Conservation (phyloP, 2,329 filamentous ascomycete species). For the Drechslerella dactyloides region DNA sequence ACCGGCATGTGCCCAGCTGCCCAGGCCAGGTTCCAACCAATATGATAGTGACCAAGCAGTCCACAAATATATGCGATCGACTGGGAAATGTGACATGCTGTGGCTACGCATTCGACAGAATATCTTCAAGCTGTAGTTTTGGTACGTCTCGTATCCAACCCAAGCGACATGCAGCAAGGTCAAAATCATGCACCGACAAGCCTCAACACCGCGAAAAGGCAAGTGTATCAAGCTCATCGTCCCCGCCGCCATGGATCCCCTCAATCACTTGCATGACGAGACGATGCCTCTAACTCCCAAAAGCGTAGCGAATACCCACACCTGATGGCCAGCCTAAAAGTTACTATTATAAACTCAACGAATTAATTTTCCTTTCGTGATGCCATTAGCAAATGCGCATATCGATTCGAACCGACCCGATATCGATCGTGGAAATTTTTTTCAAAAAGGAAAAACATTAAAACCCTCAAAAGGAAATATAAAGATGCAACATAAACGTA, state of each 20-base stretch:
- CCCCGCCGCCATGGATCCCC: slow-evolving; percentile 29
- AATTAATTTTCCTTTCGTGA: neutral
- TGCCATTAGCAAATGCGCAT: neutral
- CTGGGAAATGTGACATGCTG: neutral
- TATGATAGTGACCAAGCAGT: no score
- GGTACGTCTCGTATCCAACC: neutral
- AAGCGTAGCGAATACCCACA: slow-evolving; percentile 11
- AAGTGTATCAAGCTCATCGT: neutral
- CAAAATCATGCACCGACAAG: neutral
- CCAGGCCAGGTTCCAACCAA: no score
- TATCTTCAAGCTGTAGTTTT: neutral
- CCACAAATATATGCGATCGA: no score
- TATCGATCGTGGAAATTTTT: neutral
- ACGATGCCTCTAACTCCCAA: slow-evolving; percentile 46
- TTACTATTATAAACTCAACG: neutral
- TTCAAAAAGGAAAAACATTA: no score
- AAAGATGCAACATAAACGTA: no score
- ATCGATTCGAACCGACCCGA: no score
- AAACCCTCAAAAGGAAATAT: no score
- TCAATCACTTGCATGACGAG: slow-evolving; percentile 37
- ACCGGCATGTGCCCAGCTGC: no score
- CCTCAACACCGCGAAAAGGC: neutral
- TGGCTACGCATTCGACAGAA: neutral
- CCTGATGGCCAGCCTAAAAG: neutral
- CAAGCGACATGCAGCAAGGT: neutral